Conservation (phyloP, 495 filamentous ascomycete species). For the Annulohypoxylon nitens region DNA sequence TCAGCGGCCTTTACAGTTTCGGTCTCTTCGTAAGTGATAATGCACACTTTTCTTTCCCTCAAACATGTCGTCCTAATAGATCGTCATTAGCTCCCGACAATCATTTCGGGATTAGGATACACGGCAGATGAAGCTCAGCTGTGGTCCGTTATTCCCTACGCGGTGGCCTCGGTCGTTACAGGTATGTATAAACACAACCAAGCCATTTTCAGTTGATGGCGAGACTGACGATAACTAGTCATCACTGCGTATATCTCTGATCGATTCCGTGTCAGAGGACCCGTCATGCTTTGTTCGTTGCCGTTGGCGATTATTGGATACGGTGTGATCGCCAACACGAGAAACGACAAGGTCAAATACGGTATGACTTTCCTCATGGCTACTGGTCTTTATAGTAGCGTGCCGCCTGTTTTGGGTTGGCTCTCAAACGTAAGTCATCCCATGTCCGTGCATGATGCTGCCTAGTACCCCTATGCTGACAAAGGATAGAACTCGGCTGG, state of each 20-base stretch:
- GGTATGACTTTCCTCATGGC: slow-evolving; percentile 79
- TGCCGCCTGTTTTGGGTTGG: slow-evolving; percentile 83
- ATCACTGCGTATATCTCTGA: slow-evolving; percentile 61
- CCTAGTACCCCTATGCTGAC: slow-evolving; percentile 6
- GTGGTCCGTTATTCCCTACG: slow-evolving; percentile 76
- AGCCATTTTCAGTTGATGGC: slow-evolving; percentile 54
- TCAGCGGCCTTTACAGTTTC: slow-evolving; percentile 62
- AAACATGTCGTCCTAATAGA: slow-evolving; percentile 49
- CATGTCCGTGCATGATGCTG: background rate
- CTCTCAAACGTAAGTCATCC: slow-evolving; percentile 56
- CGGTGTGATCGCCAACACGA: slow-evolving; percentile 70
- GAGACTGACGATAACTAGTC: slow-evolving; percentile 45
- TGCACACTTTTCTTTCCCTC: background rate
- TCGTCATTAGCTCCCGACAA: slow-evolving; percentile 74
- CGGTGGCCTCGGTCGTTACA: slow-evolving; percentile 69
- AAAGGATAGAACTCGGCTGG: slow-evolving; percentile 57
- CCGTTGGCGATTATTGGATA: slow-evolving; percentile 73
- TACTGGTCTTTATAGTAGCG: slow-evolving; percentile 80
- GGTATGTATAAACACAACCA: slow-evolving; percentile 54
- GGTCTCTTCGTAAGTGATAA: slow-evolving; percentile 64
- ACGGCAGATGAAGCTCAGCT: slow-evolving; percentile 73
- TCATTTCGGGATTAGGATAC: slow-evolving; percentile 74
- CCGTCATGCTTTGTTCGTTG: slow-evolving; percentile 59
- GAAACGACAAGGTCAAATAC: slow-evolving; percentile 74
- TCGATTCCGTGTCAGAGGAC: slow-evolving; percentile 58